Percentiles rank a stretch among this genome's conserved stretches.
Conservation (phyloP, 768 basidiomycete genomes). For the Pulveroboletus sp. region DNA sequence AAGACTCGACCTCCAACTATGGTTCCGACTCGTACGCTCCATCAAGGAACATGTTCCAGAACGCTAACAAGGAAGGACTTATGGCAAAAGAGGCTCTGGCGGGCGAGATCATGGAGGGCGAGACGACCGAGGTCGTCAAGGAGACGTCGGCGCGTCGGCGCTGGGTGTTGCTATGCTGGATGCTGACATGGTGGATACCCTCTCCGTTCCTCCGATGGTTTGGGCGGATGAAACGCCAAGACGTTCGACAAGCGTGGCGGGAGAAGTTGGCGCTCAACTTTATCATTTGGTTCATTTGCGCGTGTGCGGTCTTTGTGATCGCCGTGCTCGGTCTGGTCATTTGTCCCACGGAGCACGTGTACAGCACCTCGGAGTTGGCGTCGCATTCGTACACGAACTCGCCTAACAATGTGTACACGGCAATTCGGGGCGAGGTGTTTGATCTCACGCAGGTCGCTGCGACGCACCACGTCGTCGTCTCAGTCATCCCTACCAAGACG, state of each 20-base stretch:
- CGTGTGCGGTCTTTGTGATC: constrained; percentile 88
- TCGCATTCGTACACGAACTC: constrained; percentile 59
- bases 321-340: constrained; percentile 83
- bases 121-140: constrained; percentile 83
- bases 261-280: constrained; percentile 95
- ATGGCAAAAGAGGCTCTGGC: constrained; percentile 80
- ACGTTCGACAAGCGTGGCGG: constrained; percentile 94
- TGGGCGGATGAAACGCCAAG: constrained; percentile 91
- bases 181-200: constrained; percentile 92
- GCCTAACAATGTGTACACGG: constrained; percentile 73
- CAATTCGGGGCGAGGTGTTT: constrained; percentile 93
- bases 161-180: constrained; percentile 87
- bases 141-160: constrained; percentile 75
- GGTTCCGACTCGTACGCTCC: constrained; percentile 94
- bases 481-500: constrained; percentile 69
- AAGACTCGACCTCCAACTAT: constrained; percentile 75
- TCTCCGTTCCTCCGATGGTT: constrained; percentile 60
- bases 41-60: constrained; percentile 93
- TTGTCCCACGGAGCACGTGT: constrained; percentile 94
- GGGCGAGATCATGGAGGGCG: constrained; percentile 82
- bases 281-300: constrained; percentile 93
- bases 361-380: constrained; percentile 69
- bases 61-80: constrained; percentile 66
- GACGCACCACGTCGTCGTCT: constrained; percentile 63
- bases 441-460: constrained; percentile 68